Percentiles rank a stretch among this genome's conserved stretches.
Conservation (phyloP, 2,329 filamentous ascomycete genomes). For the Thielaviopsis populi region DNA sequence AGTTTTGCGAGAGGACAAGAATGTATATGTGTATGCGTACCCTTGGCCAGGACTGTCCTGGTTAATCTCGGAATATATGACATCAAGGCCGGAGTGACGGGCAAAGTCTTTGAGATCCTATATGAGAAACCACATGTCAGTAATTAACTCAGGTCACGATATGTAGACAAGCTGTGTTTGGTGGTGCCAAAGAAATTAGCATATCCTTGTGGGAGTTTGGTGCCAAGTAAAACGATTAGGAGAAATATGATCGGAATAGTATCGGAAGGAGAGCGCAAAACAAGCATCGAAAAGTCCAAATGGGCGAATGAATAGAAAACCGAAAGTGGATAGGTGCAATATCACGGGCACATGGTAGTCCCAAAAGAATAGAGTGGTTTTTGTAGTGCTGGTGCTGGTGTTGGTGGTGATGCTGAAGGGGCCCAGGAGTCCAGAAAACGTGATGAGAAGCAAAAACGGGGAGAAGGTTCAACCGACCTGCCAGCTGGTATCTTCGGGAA, state of each 20-base stretch:
- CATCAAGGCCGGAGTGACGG: slow-evolving; percentile 87
- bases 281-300: background rate
- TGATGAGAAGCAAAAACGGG: background rate
- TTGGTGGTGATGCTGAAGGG: background rate
- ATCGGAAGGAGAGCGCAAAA: background rate
- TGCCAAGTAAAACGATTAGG: background rate
- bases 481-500: slow-evolving; percentile 98
- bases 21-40: background rate
- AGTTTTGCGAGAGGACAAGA: background rate
- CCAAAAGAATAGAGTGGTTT: background rate
- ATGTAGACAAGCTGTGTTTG: background rate
- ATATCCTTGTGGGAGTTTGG: background rate
- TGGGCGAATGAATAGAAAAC: background rate
- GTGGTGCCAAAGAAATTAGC: background rate
- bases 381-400: background rate
- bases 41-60: slow-evolving; percentile 46
- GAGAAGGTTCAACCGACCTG: slow-evolving; percentile 73
- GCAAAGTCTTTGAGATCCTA: slow-evolving; percentile 99
- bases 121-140: slow-evolving; percentile 19
- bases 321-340: background rate
- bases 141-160: background rate
- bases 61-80: slow-evolving; percentile 93
- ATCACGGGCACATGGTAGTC: background rate
- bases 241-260: background rate
- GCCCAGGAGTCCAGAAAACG: slow-evolving; percentile 1